phyloP scores from a whole-genome alignment of 2,329 filamentous ascomycete genomes.

The Talaromyces sp. region DNA sequence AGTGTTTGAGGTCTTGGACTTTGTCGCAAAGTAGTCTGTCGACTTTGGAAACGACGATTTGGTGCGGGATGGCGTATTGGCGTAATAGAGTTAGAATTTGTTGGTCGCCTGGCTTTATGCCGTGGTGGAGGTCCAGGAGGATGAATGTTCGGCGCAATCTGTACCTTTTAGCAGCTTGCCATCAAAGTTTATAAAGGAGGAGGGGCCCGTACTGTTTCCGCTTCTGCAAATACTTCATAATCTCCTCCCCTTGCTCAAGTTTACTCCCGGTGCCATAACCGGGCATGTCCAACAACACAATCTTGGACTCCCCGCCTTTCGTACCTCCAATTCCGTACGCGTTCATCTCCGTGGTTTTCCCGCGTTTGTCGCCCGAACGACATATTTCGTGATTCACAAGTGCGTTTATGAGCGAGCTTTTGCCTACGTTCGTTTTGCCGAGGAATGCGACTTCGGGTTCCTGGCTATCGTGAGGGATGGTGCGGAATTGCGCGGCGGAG shows the following conservation, averaged over 20 bases:
- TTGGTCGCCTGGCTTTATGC: constrained; percentile 59
- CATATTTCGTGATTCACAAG: constrained; percentile 54
- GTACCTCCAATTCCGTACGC: constrained; percentile 59
- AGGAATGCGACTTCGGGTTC: constrained; percentile 64
- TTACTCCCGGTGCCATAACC: constrained; percentile 65
- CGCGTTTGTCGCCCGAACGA: constrained; percentile 57
- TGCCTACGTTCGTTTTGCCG: constrained; percentile 68
- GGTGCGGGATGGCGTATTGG: constrained; percentile 57
- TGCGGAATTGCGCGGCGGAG: constrained; percentile 59
- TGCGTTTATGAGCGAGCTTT: constrained; percentile 64
- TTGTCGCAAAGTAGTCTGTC: constrained; percentile 53
- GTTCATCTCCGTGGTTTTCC: constrained; percentile 64
- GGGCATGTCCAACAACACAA: constrained; percentile 67
- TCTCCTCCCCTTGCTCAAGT: constrained; percentile 62
- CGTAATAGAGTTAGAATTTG: constrained; percentile 57
- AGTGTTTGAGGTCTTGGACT: constrained; percentile 27
- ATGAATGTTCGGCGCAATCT: constrained; percentile 61
- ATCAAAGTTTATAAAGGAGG: not conserved
- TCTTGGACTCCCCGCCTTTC: constrained; percentile 41
- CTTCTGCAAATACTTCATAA: constrained; percentile 63
- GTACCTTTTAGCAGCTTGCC: not conserved
- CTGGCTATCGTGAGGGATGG: constrained; percentile 51
- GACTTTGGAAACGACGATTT: constrained; percentile 64
- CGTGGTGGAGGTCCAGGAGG: constrained; percentile 61
- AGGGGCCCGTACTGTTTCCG: constrained; percentile 54